A percentile compares a stretch with the other conserved stretches of the same genome.
phyloP scores from a whole-genome alignment of 108 stramenopile species.

The Skeletonema costatum region DNA sequence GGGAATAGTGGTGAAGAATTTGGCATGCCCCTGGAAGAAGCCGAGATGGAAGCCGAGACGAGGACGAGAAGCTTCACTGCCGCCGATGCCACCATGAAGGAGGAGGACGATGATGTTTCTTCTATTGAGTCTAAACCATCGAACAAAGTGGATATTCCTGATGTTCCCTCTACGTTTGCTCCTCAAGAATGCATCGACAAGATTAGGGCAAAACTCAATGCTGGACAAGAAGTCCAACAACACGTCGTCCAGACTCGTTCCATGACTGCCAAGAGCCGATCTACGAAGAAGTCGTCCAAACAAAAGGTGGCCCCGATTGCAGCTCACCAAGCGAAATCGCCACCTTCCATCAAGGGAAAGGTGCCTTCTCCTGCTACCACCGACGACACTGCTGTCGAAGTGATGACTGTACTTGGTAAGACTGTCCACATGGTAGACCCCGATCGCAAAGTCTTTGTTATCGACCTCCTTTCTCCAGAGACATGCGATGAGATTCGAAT shows the following conservation, averaged over 20 bases:
- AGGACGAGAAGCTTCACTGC: background rate
- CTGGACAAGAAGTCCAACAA: background rate
- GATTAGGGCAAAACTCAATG: conserved; percentile 19
- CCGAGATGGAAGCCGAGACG: background rate
- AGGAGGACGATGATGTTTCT: conserved; percentile 5
- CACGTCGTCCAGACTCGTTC: conserved; percentile 6
- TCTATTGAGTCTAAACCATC: background rate
- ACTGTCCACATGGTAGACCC: conserved; percentile 48
- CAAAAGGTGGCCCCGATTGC: background rate
- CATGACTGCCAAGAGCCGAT: conserved; percentile 16
- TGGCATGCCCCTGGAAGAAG: background rate
- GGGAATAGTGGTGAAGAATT: background rate
- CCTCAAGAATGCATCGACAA: conserved; percentile 19
- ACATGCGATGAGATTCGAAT: conserved; percentile 44
- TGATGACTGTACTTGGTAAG: conserved; percentile 43
- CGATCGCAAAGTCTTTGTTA: conserved; percentile 46
- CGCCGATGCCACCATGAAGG: background rate
- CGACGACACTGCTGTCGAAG: background rate
- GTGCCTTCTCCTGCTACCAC: background rate
- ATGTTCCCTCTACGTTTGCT: conserved; percentile 45
- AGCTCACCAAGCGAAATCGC: conserved; percentile 25
- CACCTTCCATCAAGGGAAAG: conserved; percentile 7
- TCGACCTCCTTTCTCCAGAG: conserved; percentile 57
- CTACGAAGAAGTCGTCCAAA: background rate
- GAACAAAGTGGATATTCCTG: background rate